A percentile compares a stretch with the other conserved stretches of the same genome.
Conservation (phyloP, 331 rosid genomes). For the Dryas integrifolia region DNA sequence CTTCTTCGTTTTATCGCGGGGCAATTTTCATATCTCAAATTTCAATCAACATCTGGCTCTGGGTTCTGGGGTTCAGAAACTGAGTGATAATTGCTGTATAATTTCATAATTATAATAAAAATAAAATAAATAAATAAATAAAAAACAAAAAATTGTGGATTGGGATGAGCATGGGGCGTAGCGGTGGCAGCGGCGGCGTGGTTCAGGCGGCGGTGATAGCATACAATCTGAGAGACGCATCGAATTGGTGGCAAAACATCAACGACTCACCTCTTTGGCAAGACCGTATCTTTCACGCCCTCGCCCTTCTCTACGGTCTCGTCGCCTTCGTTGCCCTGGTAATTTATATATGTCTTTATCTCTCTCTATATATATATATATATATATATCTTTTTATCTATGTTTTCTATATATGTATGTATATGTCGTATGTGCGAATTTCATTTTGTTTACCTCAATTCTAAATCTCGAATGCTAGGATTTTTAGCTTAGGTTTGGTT, state of each 20-base stretch:
- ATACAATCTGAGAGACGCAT: constrained; percentile 46
- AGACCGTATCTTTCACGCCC: constrained; percentile 67
- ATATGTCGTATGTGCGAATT: neutral
- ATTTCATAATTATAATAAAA: neutral
- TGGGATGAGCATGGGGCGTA: constrained; percentile 37
- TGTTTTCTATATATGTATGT: neutral
- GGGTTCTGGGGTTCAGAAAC: neutral
- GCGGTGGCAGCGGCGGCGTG: constrained; percentile 21
- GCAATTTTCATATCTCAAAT: neutral
- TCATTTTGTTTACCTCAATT: neutral
- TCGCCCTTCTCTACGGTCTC: constrained; percentile 70
- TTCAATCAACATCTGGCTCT: neutral
- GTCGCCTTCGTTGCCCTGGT: constrained; percentile 82
- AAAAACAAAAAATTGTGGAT: neutral
- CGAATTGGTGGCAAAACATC: constrained; percentile 84
- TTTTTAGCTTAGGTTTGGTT: neutral
- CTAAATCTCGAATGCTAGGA: neutral
- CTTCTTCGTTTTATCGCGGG: constrained; percentile 2
- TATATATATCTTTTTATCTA: neutral
- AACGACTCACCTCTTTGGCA: constrained; percentile 75
- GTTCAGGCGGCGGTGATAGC: constrained; percentile 54
- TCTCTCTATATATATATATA: neutral
- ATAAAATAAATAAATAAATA: neutral
- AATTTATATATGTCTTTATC: neutral
- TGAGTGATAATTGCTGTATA: neutral